Base-by-base conservation (phyloP, 768 basidiomycete species). In the Auriscalpium orientale region DNA sequence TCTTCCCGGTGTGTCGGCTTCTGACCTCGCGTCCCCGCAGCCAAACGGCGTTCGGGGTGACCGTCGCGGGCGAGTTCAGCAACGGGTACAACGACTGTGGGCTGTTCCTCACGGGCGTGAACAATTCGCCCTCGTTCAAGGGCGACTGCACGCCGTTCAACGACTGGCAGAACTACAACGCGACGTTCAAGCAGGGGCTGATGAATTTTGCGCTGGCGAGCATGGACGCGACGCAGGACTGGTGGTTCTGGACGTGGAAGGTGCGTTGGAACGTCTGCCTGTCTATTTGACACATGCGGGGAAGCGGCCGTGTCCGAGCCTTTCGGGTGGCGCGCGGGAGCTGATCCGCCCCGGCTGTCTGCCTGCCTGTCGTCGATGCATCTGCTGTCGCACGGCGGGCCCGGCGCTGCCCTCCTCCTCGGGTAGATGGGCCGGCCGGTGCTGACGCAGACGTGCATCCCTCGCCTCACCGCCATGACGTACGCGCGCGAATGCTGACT, bases 191-290 rank as follows among this genome's bases (percentile, higher is more conserved):
- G 69, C 68, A 69, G 8, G 82, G 82, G 12, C 64, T 86, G 21
- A 71, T 69, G 68, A 67, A 74, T 60, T 80, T 83, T 60, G 73
- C 76, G 7, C 67, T 78, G 62, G 76, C 80, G 20, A 75, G 76
- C 56, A 87, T 87, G 85, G 85, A 87, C 57, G 80, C 83, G 2
- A 71, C 84, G 58, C 76, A 79, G 60, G 77, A 87, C 57, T 87
- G 77, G 74, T 88, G 84, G 71, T 89, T 79, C 76, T 89, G 87
- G 87, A 87, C 84, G 8, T 88, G 87, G 88, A 87, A 85, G 77
- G 78, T 78, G 46, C 37, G 64, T 58, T 10, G 20, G 18, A n/a
- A 10, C 18, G 9, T 28, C 28, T 10, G 15, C 18, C 47, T 18
- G 28, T 28, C 28, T 21, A 45, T 57, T 16, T 15, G 37, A 21